Percentiles rank a stretch among this genome's conserved stretches.
Conservation (phyloP, 2,329 filamentous ascomycete species). For the Fusarium ramigenum region DNA sequence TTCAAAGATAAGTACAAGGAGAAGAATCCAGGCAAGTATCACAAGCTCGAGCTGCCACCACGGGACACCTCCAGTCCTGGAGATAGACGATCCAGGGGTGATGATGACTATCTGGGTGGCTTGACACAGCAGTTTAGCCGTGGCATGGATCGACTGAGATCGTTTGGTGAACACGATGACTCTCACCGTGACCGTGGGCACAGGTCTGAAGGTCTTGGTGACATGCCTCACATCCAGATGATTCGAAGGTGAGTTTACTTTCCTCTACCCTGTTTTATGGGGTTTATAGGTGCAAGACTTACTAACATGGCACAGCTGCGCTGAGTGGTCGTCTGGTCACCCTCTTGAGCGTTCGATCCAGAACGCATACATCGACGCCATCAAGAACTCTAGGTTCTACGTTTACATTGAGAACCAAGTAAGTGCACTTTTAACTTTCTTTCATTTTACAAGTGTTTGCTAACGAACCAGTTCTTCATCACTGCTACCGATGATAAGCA, state of each 20-base stretch:
- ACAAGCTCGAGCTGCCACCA: constrained; percentile 32
- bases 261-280: neutral
- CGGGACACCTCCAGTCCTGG: constrained; percentile 13
- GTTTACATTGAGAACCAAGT: constrained; percentile 82
- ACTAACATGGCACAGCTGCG: constrained; percentile 50
- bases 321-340: constrained; percentile 62
- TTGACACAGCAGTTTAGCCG: constrained; percentile 55
- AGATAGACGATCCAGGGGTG: constrained; percentile 27
- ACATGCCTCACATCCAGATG: constrained; percentile 58
- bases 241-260: constrained; percentile 54
- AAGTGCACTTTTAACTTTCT: neutral
- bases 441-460: neutral
- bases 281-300: no score
- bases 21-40: constrained; percentile 62
- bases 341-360: constrained; percentile 78
- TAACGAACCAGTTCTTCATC: constrained; percentile 74
- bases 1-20: constrained; percentile 79
- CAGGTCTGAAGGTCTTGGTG: constrained; percentile 22
- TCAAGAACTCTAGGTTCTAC: constrained; percentile 74
- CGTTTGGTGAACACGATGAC: constrained; percentile 45
- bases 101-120: constrained; percentile 54
- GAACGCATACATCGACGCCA: constrained; percentile 82
- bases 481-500: constrained; percentile 78
- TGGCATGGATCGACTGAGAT: constrained; percentile 52
- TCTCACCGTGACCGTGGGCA: constrained; percentile 10